Evolutionary conservation across 1,284 basidiomycete species (phyloP), one percentile per base, ranked within the genome.

Genomic region (Spongiforma sp.): DNA sequence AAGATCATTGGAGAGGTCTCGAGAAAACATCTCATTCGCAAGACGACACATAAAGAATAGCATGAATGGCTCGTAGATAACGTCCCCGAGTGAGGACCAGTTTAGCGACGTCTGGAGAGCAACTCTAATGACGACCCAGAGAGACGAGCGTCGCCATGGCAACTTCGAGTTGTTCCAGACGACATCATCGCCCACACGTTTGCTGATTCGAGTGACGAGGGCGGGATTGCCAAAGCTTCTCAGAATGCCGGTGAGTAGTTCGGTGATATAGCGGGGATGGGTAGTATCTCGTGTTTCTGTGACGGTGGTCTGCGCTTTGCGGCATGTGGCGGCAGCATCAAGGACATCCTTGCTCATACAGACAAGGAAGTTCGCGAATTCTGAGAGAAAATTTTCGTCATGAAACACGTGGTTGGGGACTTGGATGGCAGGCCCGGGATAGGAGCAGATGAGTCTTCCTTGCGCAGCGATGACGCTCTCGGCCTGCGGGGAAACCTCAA

Each of bases 1-100:
- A 1, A 79, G 28, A 54, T 82, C 77, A 48, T 73, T 79, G 2
- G 77, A 48, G 10, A 81, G 65, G 9, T 66, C 55, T 1, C n/a
- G n/a, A 9, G 56, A 62, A 5, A 71, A 17, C 21, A 65, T 71
- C 3, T 71, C 57, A 2, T 67, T 53, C 6, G 81, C 71, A 9
- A 84, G 64, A 11, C 65, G 54, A 5, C 78, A 71, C 66, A 83
- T 73, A 34, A 56, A 56, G 34, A 14, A 56, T 30, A 56, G 11
- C 54, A 56, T 56, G 34, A 56, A 56, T 39, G 33, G 6, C 54
- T 56, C 37, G 54, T 56, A 56, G 34, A 24, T 56, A 21, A 19
- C 54, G n/a, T 26, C 2, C 34, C 34, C 54, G 3, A 56, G 34
- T 14, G 54, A 37, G 28, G 54, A 39, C 54, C 9, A 15, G 10